Evolutionary conservation across 352 stramenopile species (phyloP), one percentile per base, ranked within the genome.

Genomic region (Phytophthora podocarpi): DNA sequence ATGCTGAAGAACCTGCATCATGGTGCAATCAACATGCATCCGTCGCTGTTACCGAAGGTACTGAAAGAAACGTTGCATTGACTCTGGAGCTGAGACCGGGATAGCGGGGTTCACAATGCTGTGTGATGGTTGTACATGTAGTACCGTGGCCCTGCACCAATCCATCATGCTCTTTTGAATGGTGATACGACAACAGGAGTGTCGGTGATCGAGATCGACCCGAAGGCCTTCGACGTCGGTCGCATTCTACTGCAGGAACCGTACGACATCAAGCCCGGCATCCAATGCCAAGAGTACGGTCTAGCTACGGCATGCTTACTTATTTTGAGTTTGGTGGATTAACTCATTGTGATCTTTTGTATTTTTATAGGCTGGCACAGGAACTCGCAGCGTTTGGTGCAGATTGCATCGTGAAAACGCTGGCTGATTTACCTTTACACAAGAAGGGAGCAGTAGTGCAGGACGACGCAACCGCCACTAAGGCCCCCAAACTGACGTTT

Each of bases 21-120:
- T 35, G 87, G 88, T 5, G 87, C 87, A 20, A 89, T 96, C 57
- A 96, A 96, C 60, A 92, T 96, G 85, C 88, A 96, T 45, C 88
- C 88, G 31, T 96, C 87, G 24, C 59, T 96, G 16, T 52, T 96
- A 40, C 88, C 88, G 37, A 91, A 91, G 74, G 78, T 85, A 47
- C 26, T 8, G 0, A 23, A 20, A 4, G 30, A 18, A 24, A 20
- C 46, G 11, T 20, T 57, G 13, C 16, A 32, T 52, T 46, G 27
- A 28, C 35, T 4, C 15, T 23, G n/a, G 32, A 24, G 30, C 7
- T 39, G 15, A 16, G 28, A 28, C 16, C 32, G 9, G 16, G 10
- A 24, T 45, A 13, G 37, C 13, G 10, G 23, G 32, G 37, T 23
- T 64, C 6, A 64, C 42, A 27, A 10, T 42, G 42, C 32, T 55